These are phyloP conservation scores for Botrytis tulipae DNA, from an alignment of 2,329 filamentous ascomycete species.

Conservation along the genomic window DNA sequence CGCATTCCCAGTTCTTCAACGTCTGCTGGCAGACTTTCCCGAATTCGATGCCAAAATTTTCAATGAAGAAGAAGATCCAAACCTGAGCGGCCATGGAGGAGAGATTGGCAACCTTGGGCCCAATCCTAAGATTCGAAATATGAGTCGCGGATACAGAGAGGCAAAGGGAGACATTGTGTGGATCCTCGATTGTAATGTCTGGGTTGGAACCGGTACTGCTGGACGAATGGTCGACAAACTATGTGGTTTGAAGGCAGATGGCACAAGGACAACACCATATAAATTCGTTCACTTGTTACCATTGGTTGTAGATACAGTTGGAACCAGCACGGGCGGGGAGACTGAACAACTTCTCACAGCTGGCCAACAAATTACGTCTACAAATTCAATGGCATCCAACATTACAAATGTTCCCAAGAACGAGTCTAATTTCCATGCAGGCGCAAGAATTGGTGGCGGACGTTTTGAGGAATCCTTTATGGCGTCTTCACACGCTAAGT, in stretches of 20 bases:
- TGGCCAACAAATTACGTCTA: constrained; percentile 31
- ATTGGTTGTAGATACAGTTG: constrained; percentile 74
- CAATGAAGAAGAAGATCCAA: constrained; percentile 78
- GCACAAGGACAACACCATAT: constrained; percentile 56
- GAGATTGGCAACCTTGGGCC: constrained; percentile 68
- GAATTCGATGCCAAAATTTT: constrained; percentile 68
- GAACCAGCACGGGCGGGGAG: constrained; percentile 34
- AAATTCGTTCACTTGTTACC: constrained; percentile 97
- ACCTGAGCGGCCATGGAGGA: constrained; percentile 55
- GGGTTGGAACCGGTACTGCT: constrained; percentile 76
- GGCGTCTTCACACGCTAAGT: constrained; percentile 90
- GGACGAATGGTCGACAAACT: constrained; percentile 89
- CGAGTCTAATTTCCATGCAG: constrained; percentile 30
- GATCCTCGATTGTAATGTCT: constrained; percentile 96
- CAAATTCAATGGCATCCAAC: constrained; percentile 38
- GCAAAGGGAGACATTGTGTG: constrained; percentile 85
- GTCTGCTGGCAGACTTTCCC: constrained; percentile 71
- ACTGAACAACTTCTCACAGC: constrained; percentile 30
- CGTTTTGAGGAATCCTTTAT: constrained; percentile 93
- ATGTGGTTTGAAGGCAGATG: constrained; percentile 61
- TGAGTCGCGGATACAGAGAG: constrained; percentile 89
- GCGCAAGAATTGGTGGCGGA: constrained; percentile 61
- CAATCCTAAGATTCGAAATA: constrained; percentile 98
- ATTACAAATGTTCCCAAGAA: constrained; percentile 32
- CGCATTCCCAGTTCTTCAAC: constrained; percentile 70